Percentiles rank a stretch among this genome's conserved stretches.
Evolutionary conservation across 2,329 filamentous ascomycete species (phyloP).

Genomic region (Metarhizium sp.): DNA sequence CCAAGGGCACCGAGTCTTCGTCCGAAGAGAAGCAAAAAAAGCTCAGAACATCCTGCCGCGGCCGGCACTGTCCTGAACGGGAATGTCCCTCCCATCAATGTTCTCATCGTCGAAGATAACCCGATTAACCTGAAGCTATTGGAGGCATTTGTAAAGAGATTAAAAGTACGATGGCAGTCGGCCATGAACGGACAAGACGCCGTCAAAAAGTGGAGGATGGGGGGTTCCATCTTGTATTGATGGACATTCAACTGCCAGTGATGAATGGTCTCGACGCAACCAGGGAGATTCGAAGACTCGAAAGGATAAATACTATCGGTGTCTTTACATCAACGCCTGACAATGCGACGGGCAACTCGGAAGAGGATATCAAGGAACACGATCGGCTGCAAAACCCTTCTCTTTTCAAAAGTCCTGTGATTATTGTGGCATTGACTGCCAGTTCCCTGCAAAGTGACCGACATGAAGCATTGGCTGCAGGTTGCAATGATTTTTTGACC

Average conservation of each 20-base stretch:
- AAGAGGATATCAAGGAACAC: conserved; percentile 45
- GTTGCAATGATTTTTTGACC: conserved; percentile 96
- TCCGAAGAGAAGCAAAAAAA: conserved; percentile 46
- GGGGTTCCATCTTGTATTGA: conserved; percentile 94
- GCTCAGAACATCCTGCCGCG: conserved; percentile 33
- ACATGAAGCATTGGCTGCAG: conserved; percentile 87
- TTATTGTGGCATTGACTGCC: conserved; percentile 93
- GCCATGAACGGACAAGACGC: conserved; percentile 92
- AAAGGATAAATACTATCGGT: conserved; percentile 85
- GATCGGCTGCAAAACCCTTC: conserved; percentile 59
- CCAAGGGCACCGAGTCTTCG: conserved; percentile 36
- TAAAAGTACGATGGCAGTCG: conserved; percentile 96
- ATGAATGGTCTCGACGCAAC: conserved; percentile 96
- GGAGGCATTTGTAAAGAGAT: conserved; percentile 88
- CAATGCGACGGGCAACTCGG: conserved; percentile 36
- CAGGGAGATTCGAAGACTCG: conserved; percentile 82
- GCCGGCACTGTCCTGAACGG: conserved; percentile 61
- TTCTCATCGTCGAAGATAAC: conserved; percentile 97
- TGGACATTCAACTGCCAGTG: conserved; percentile 96
- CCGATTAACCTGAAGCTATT: conserved; percentile 92
- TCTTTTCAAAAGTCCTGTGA: conserved; percentile 91
- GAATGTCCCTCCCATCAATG: conserved; percentile 88
- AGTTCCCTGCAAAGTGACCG: conserved; percentile 91
- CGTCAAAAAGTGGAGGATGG: conserved; percentile 83
- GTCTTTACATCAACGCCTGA: conserved; percentile 68